phyloP scores from a whole-genome alignment of 129 eudicot species.

The Arctium minus region DNA sequence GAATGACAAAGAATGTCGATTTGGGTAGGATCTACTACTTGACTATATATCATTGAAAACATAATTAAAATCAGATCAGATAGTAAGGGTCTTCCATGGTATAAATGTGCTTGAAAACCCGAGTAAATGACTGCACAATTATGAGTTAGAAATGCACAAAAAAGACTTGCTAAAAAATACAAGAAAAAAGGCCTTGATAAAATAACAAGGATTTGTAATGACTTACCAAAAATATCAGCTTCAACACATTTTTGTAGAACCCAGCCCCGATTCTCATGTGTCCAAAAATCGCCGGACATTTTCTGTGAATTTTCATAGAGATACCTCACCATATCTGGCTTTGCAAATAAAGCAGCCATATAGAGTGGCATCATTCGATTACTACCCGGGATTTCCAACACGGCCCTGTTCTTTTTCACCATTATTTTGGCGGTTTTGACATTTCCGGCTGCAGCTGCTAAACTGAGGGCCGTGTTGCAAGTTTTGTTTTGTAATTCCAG shows the following conservation, averaged over 20 bases:
- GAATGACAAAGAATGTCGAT: background rate
- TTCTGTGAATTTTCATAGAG: conserved; percentile 14
- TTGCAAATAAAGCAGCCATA: conserved; percentile 45
- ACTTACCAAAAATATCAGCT: conserved; percentile 28
- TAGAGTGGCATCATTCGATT: conserved; percentile 25
- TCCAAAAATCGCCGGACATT: conserved; percentile 1
- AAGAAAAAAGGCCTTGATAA: background rate
- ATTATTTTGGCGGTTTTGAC: conserved; percentile 25
- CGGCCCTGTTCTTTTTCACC: conserved; percentile 17
- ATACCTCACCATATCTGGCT: conserved; percentile 39
- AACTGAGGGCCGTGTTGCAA: conserved; percentile 37
- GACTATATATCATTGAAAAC: background rate
- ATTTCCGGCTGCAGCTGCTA: conserved; percentile 41
- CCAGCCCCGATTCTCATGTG: conserved; percentile 27
- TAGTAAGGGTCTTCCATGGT: background rate
- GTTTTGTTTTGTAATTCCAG: conserved; percentile 28
- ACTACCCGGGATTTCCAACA: conserved; percentile 22
- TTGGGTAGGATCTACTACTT: no score
- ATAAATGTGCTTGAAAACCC: no score
- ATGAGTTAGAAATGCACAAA: background rate
- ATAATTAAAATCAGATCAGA: background rate
- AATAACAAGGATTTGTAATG: background rate
- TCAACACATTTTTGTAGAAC: conserved; percentile 29
- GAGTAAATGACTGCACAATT: background rate
- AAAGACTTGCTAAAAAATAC: no score